These are phyloP conservation scores for Cladophialophora psammophila DNA, from an alignment of 2,329 filamentous ascomycete genomes.

Conservation along the genomic window DNA sequence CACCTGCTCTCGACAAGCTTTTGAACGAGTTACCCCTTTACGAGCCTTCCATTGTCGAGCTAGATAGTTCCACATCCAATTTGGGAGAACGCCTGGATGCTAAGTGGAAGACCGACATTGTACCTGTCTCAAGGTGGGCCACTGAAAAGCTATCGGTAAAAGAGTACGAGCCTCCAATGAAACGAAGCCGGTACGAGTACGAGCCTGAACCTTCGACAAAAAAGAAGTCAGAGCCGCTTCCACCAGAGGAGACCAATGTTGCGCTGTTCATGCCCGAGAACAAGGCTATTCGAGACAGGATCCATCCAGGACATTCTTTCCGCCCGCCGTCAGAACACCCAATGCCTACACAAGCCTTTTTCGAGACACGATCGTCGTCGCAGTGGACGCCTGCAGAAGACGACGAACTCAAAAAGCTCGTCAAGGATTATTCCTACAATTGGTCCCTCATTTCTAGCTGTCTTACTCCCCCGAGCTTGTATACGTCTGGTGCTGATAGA, in stretches of 20 bases:
- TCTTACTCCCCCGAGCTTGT: conserved; percentile 75
- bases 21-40: conserved; percentile 84
- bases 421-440: conserved; percentile 94
- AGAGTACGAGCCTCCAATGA: conserved; percentile 70
- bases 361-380: conserved; percentile 83
- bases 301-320: conserved; percentile 92
- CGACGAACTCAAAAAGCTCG: conserved; percentile 82
- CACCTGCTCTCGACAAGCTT: conserved; percentile 76
- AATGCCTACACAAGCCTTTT: conserved; percentile 91
- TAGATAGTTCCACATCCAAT: conserved; percentile 48
- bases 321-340: conserved; percentile 87
- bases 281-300: conserved; percentile 84
- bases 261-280: conserved; percentile 90
- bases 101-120: conserved; percentile 75
- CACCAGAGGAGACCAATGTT: conserved; percentile 76
- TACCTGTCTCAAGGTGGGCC: conserved; percentile 86
- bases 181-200: conserved; percentile 84
- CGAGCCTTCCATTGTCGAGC: conserved; percentile 64
- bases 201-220: conserved; percentile 74
- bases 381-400: conserved; percentile 93
- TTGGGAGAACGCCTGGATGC: conserved; percentile 66
- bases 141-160: conserved; percentile 78
- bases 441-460: conserved; percentile 93
- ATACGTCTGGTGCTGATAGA: conserved; percentile 84
- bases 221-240: conserved; percentile 59